Percentiles rank a stretch among this genome's conserved stretches.
phyloP scores from a whole-genome alignment of 2,329 filamentous ascomycete species.

The Hansfordia pulvinata region DNA sequence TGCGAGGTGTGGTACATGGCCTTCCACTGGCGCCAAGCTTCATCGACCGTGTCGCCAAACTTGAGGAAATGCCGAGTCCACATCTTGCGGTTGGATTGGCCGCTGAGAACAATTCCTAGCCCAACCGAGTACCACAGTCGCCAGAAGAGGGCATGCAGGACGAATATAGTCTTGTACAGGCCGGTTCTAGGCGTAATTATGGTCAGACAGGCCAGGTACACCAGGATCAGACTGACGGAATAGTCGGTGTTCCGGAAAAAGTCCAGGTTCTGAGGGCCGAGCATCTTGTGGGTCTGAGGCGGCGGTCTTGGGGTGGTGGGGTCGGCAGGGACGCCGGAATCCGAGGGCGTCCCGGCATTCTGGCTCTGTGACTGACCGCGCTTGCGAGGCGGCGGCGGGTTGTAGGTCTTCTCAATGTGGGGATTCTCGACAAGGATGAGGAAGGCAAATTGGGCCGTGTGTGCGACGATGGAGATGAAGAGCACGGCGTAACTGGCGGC shows the following conservation, averaged over 20 bases:
- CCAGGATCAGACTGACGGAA: slow-evolving; percentile 60
- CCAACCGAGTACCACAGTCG: slow-evolving; percentile 86
- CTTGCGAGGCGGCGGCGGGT: slow-evolving; percentile 67
- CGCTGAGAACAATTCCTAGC: slow-evolving; percentile 70
- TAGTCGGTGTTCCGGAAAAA: slow-evolving; percentile 78
- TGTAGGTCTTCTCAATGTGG: slow-evolving; percentile 97
- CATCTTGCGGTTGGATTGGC: slow-evolving; percentile 79
- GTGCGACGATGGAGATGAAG: slow-evolving; percentile 90
- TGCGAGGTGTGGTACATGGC: slow-evolving; percentile 88
- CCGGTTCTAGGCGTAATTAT: slow-evolving; percentile 65
- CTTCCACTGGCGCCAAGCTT: slow-evolving; percentile 98
- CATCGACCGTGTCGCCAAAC: slow-evolving; percentile 76
- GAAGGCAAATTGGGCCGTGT: slow-evolving; percentile 89
- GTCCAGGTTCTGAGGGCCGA: slow-evolving; percentile 76
- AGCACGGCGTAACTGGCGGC: slow-evolving; percentile 95
- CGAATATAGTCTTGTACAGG: slow-evolving; percentile 64
- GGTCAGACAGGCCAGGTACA: slow-evolving; percentile 63
- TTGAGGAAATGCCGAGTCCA: slow-evolving; percentile 98
- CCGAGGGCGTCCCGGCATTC: slow-evolving; percentile 4
- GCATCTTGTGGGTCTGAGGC: slow-evolving; percentile 63
- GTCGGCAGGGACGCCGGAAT: slow-evolving; percentile 7
- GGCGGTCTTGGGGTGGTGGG: slow-evolving; percentile 28
- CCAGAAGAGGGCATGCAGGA: slow-evolving; percentile 69
- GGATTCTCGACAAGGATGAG: slow-evolving; percentile 86
- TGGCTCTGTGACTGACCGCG: slow-evolving; percentile 18